Evolutionary conservation across 2,329 filamentous ascomycete genomes (phyloP).

Genomic region (Zymoseptoria tritici): DNA sequence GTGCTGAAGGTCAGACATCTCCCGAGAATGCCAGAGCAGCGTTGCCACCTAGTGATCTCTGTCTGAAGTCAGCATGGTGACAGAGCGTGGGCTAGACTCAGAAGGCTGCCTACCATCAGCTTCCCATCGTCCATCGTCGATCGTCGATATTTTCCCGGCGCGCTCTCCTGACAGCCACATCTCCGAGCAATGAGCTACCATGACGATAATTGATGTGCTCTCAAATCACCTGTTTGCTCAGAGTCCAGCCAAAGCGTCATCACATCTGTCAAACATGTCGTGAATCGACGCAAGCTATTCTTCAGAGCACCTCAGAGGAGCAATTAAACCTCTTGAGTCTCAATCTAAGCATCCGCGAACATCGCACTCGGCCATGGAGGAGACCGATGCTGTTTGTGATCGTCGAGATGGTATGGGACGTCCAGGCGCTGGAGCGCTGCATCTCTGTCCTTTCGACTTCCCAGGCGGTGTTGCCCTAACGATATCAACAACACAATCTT

Average conservation of each 20-base stretch:
- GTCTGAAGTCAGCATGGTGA: background rate
- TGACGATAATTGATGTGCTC: background rate
- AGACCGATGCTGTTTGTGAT: background rate
- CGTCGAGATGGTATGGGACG: background rate
- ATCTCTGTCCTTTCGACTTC: background rate
- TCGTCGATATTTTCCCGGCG: too few species aligned
- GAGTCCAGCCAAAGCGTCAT: background rate
- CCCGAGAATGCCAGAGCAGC: background rate
- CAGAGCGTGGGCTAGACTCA: background rate
- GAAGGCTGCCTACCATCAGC: too few species aligned
- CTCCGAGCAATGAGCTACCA: background rate
- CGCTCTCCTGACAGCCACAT: background rate
- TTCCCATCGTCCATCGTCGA: too few species aligned
- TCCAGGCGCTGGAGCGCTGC: background rate
- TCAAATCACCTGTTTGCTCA: background rate
- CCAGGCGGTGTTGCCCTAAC: background rate
- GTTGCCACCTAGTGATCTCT: background rate
- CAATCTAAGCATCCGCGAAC: background rate
- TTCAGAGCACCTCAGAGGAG: background rate
- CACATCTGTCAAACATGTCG: background rate
- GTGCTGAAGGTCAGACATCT: background rate
- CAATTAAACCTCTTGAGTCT: background rate
- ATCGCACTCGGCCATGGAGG: background rate
- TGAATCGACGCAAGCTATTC: background rate
- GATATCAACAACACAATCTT: background rate